Conservation (phyloP, 2,329 filamentous ascomycete species). For the Exserohilum rostratum region DNA sequence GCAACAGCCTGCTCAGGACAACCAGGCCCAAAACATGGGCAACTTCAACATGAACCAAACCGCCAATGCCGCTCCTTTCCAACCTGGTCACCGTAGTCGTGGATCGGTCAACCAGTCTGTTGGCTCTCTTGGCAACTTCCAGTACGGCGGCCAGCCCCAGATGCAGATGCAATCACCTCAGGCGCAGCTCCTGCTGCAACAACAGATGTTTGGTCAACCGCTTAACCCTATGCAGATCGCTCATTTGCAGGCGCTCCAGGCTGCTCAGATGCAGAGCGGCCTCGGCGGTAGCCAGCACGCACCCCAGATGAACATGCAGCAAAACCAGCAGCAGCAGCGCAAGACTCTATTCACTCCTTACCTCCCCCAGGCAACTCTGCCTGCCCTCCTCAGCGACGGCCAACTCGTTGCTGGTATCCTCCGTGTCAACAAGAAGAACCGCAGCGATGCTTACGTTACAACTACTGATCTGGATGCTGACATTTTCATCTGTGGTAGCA, state of each 20-base stretch:
- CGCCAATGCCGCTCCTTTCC: conserved; percentile 74
- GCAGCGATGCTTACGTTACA: conserved; percentile 96
- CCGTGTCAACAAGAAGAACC: conserved; percentile 99
- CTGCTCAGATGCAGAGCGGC: conserved; percentile 81
- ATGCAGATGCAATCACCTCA: conserved; percentile 78
- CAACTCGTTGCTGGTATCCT: conserved; percentile 96
- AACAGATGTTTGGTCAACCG: conserved; percentile 86
- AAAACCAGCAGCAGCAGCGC: conserved; percentile 92
- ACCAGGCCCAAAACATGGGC: conserved; percentile 59
- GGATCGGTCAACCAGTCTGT: conserved; percentile 85
- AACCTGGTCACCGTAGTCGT: conserved; percentile 87
- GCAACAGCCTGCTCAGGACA: conserved; percentile 57
- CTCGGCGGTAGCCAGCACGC: conserved; percentile 73
- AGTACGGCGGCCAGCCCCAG: conserved; percentile 86
- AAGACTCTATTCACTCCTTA: conserved; percentile 99
- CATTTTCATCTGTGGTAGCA: conserved; percentile 99
- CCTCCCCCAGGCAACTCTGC: conserved; percentile 89
- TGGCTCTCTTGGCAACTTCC: conserved; percentile 81
- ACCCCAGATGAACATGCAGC: conserved; percentile 63
- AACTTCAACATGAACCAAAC: conserved; percentile 75
- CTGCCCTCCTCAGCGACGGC: conserved; percentile 86
- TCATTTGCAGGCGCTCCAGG: conserved; percentile 91
- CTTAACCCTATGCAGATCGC: conserved; percentile 86
- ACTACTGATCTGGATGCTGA: conserved; percentile 94
- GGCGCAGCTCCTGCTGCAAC: conserved; percentile 82